Base-by-base conservation (phyloP, 768 basidiomycete species). In the Termitomyces titanicus region DNA sequence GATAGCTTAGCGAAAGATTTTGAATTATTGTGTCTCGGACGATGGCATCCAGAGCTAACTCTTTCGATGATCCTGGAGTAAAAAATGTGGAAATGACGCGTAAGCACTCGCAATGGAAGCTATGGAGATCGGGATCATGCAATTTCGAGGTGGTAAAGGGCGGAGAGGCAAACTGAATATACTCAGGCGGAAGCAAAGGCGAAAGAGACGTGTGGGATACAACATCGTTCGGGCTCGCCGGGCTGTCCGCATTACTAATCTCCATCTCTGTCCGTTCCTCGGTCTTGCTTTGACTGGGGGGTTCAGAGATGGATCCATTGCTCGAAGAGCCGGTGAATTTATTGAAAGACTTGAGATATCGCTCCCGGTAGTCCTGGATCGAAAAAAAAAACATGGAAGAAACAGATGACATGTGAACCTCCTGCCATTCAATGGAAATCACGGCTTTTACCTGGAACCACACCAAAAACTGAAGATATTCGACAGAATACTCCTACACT, bases 401-500 rank as follows among this genome's bases (percentile, higher is more conserved):
- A 10, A 40, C 20, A 13, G 53, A 29, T 27, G 22, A 33, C n/a
- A 20, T 34, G 24, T 40, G 17, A 55, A 33, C 33, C 25, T 64
- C 60, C 37, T 15, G 40, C 44, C 53, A 43, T 27, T 6, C 7
- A 40, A 11, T 10, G 3, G 37, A 27, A 54, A 60, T 43, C 50
- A 49, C 53, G 25, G 29, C 51, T 43, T 63, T 62, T 55, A 70
- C 68, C 64, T 68, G 67, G 37, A 64, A 73, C 72, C 72, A 73
- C 44, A 73, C 66, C 44, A 70, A 47, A 48, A 73, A 73, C 44
- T 73, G 72, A 15, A 73, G 65, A 42, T 68, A 67, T 56, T 71
- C 67, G 9, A 71, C 55, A 17, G 68, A 64, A 50, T 65, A 62
- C 47, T 69, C 70, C 70, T 72, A 34, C 27, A 29, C 12, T 8